Conservation (phyloP, 2,329 filamentous ascomycete genomes). For the Coleophoma eucalyptorum region DNA sequence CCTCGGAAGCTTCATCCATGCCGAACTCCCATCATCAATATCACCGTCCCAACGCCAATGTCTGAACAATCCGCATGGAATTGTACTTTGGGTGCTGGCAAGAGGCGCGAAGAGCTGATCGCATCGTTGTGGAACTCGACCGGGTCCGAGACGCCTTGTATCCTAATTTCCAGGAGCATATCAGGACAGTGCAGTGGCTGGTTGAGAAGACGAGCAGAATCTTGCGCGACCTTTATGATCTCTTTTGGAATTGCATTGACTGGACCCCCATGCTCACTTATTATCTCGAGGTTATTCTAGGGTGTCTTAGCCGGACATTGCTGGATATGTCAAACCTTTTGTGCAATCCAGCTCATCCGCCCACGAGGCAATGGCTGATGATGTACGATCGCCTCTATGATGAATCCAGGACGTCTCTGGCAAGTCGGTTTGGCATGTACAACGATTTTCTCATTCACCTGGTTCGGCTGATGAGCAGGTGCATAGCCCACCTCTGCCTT, state of each 20-base stretch:
- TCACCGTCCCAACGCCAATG: conserved; percentile 13
- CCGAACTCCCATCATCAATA: background rate
- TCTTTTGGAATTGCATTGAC: conserved; percentile 45
- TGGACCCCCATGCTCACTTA: conserved; percentile 48
- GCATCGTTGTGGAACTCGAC: conserved; percentile 43
- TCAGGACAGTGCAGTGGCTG: conserved; percentile 38
- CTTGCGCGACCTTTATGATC: conserved; percentile 51
- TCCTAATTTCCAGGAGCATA: conserved; percentile 37
- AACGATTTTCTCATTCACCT: conserved; percentile 49
- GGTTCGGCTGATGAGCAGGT: conserved; percentile 49
- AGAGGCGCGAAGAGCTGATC: conserved; percentile 50
- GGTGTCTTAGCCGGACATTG: conserved; percentile 49
- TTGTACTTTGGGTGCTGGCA: conserved; percentile 41
- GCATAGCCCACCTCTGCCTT: conserved; percentile 6
- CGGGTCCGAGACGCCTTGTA: conserved; percentile 44
- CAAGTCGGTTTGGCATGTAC: conserved; percentile 51
- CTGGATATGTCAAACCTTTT: conserved; percentile 49
- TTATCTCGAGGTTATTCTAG: conserved; percentile 53
- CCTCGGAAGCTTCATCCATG: background rate
- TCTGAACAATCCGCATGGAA: conserved; percentile 22
- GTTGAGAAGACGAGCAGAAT: conserved; percentile 33
- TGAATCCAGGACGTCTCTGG: conserved; percentile 46
- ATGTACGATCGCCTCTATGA: conserved; percentile 55
- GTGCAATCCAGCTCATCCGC: conserved; percentile 43
- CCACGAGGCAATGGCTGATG: conserved; percentile 49